Evolutionary conservation across 495 filamentous ascomycete species (phyloP).

Genomic region (Cairneyella variabilis): DNA sequence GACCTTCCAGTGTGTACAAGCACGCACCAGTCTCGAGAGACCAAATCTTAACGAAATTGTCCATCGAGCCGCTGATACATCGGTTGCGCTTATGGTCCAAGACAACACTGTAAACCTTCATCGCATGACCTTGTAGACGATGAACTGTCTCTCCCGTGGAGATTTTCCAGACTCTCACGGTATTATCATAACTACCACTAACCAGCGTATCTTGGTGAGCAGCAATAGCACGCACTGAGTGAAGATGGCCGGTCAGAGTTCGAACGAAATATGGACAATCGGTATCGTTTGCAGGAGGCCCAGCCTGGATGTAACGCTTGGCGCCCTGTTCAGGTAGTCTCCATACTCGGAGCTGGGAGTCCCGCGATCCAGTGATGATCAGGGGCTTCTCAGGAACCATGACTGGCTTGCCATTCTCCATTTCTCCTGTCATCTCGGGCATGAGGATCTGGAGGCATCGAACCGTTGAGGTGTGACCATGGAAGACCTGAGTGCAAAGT

Average conservation of each 20-base stretch:
- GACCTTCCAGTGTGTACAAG: conserved; percentile 88
- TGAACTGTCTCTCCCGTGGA: conserved; percentile 90
- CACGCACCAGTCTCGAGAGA: conserved; percentile 84
- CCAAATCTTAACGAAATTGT: conserved; percentile 97
- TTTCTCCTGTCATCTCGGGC: conserved; percentile 72
- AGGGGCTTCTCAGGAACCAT: conserved; percentile 90
- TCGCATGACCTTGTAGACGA: conserved; percentile 79
- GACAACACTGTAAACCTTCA: conserved; percentile 98
- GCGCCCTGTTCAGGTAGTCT: conserved; percentile 83
- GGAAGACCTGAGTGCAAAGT: conserved; percentile 89
- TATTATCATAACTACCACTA: conserved; percentile 97
- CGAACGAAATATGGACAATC: conserved; percentile 95
- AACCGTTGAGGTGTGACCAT: conserved; percentile 96
- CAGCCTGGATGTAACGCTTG: conserved; percentile 68
- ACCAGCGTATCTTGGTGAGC: conserved; percentile 95
- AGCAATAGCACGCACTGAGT: conserved; percentile 97
- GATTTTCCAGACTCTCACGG: conserved; percentile 95
- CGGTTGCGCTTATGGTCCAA: conserved; percentile 87
- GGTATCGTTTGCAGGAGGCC: conserved; percentile 68
- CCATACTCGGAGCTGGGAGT: conserved; percentile 94
- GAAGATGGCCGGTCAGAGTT: conserved; percentile 77
- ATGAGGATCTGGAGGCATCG: conserved; percentile 93
- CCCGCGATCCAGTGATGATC: conserved; percentile 95
- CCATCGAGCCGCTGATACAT: conserved; percentile 98
- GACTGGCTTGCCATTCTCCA: conserved; percentile 66